A percentile compares a stretch with the other conserved stretches of the same genome.
These are phyloP conservation scores for Buxus sempervirens DNA, from an alignment of 164 flowering plant genomes.

Conservation along the genomic window DNA sequence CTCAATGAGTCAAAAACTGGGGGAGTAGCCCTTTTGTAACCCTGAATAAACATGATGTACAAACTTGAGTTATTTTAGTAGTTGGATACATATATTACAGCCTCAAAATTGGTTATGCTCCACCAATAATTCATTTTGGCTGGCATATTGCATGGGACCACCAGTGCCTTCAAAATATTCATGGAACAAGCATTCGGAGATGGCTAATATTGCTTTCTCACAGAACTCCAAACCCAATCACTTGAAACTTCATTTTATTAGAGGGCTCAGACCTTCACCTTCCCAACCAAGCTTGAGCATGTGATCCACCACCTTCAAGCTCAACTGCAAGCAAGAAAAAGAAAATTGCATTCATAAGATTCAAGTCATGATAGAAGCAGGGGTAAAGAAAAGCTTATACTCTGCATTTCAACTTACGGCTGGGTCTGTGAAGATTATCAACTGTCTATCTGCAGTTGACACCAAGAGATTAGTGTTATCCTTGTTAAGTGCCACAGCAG, in stretches of 20 bases:
- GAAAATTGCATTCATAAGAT: not conserved
- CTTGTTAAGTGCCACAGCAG: too few relatives aligned
- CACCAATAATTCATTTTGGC: conserved; percentile 5
- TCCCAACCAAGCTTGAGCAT: conserved; percentile 99
- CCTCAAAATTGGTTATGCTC: conserved; percentile 10
- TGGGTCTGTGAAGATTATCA: too few relatives aligned
- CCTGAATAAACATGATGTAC: too few relatives aligned
- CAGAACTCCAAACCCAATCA: too few relatives aligned
- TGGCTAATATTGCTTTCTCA: too few relatives aligned
- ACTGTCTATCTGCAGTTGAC: too few relatives aligned
- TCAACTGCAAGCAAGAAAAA: conserved; percentile 57
- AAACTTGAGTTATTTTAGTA: conserved; percentile 7
- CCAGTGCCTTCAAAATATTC: not conserved
- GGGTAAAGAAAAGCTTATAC: not conserved
- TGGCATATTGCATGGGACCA: conserved; percentile 3
- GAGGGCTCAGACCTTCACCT: too few relatives aligned
- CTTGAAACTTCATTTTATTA: too few relatives aligned
- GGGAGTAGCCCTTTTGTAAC: too few relatives aligned
- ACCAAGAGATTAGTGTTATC: too few relatives aligned
- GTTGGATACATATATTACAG: conserved; percentile 33
- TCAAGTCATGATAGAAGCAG: not conserved
- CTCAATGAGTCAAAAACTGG: too few relatives aligned
- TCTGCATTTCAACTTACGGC: conserved; percentile 54
- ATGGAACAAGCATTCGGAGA: not conserved
- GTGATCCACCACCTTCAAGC: conserved; percentile 91